Conservation (phyloP, 169 alveolate genomes). For the Plasmodium malariae region DNA sequence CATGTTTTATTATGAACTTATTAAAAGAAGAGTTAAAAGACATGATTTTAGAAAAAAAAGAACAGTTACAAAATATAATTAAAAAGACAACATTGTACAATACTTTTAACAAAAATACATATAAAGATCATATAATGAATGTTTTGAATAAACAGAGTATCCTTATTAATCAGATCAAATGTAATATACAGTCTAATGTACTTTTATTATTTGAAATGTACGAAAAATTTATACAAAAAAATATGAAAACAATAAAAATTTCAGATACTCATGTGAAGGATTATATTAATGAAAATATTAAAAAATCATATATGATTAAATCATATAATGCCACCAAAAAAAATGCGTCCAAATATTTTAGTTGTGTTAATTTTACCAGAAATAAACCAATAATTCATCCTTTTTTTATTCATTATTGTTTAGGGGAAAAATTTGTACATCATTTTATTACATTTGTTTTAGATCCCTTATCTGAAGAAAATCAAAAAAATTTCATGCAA, state of each 20-base stretch:
- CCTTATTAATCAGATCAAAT: constrained; percentile 39
- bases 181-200: constrained; percentile 25
- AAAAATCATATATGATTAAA: constrained; percentile 23
- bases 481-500: constrained; percentile 66
- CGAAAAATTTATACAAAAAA: constrained; percentile 32
- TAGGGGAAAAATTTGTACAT: constrained; percentile 45
- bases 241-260: constrained; percentile 46
- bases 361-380: constrained; percentile 57
- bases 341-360: constrained; percentile 53
- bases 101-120: constrained; percentile 19
- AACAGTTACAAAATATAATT: constrained; percentile 43
- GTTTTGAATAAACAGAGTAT: constrained; percentile 43
- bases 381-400: constrained; percentile 76
- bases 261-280: constrained; percentile 24
- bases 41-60: constrained; percentile 65
- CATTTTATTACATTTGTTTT: constrained; percentile 60
- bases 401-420: constrained; percentile 56
- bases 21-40: constrained; percentile 54
- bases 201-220: constrained; percentile 39
- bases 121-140: constrained; percentile 56
- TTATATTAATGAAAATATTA: constrained; percentile 30
- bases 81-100: constrained; percentile 26
- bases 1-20: constrained; percentile 49
- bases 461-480: constrained; percentile 55
- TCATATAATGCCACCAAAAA: constrained; percentile 41